These are phyloP conservation scores for Globisporangium megalacanthum DNA, from an alignment of 352 stramenopile genomes.

Conservation along the genomic window DNA sequence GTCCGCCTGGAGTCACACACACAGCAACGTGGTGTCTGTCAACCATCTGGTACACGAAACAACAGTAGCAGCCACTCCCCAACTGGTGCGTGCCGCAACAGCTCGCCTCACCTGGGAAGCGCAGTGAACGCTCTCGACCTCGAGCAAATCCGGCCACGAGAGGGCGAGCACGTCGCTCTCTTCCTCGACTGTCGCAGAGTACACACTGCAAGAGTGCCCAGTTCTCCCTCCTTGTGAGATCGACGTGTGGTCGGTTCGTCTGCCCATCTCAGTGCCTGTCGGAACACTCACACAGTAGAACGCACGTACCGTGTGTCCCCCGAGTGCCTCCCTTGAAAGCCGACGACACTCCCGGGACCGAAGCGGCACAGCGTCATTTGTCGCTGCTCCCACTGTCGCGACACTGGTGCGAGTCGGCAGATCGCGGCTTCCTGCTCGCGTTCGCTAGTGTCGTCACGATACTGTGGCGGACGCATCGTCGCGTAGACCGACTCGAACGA, in stretches of 20 bases:
- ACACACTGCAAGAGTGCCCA: conserved; percentile 9
- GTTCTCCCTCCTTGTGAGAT: no score
- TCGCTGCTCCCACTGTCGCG: not conserved
- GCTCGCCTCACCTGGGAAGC: conserved; percentile 27
- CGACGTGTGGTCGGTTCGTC: no score
- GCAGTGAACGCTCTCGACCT: conserved; percentile 24
- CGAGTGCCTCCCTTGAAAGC: conserved; percentile 7
- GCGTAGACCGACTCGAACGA: conserved; percentile 5
- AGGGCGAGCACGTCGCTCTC: conserved; percentile 23
- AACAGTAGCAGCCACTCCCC: not conserved
- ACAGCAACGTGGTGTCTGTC: no score
- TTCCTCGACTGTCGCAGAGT: conserved; percentile 18
- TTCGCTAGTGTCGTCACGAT: not conserved
- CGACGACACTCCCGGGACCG: not conserved
- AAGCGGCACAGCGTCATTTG: conserved; percentile 13
- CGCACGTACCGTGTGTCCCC: conserved; percentile 3
- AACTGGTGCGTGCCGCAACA: no score
- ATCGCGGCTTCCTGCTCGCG: not conserved
- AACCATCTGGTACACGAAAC: not conserved
- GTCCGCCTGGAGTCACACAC: conserved; percentile 18
- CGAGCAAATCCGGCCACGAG: conserved; percentile 25
- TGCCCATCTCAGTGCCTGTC: no score
- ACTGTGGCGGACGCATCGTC: not conserved
- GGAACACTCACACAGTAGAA: no score
- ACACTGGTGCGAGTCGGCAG: not conserved